Percentiles rank a stretch among this genome's conserved stretches.
These are phyloP conservation scores for Gossypium davidsonii DNA, from an alignment of 441 rosid species.

Conservation along the genomic window DNA sequence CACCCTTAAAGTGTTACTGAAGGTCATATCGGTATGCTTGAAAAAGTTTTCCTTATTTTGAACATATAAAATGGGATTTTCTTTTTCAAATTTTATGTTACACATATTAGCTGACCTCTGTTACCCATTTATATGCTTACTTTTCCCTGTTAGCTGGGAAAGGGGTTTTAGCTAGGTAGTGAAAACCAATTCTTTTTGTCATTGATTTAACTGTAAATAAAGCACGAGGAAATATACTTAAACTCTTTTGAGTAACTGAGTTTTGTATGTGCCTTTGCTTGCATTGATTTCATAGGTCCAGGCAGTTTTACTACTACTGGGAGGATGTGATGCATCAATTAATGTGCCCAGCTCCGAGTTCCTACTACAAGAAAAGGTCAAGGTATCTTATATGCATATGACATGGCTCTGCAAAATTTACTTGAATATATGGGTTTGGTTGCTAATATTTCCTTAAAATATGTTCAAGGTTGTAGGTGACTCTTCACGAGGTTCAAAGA, in stretches of 20 bases:
- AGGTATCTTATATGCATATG: constrained; percentile 21
- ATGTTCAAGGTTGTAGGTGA: constrained; percentile 32
- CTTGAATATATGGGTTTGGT: not conserved
- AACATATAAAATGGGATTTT: not conserved
- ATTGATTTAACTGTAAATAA: not conserved
- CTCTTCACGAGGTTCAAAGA: constrained; percentile 33
- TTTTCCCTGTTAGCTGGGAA: not conserved
- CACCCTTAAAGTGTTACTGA: not conserved
- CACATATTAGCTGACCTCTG: not conserved
- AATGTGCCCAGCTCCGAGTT: constrained; percentile 29
- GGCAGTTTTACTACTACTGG: constrained; percentile 43
- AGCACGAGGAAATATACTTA: not conserved
- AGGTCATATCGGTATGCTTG: not conserved
- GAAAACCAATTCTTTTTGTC: not conserved
- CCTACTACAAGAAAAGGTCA: constrained; percentile 27
- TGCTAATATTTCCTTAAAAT: constrained; percentile 9
- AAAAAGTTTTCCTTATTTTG: not conserved
- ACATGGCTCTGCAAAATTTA: constrained; percentile 1
- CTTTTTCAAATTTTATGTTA: not conserved
- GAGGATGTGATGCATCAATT: constrained; percentile 29
- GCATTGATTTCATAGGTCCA: constrained; percentile 36
- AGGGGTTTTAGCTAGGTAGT: not conserved
- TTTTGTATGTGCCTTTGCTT: constrained; percentile 13
- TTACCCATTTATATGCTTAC: not conserved
- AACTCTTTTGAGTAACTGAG: not conserved